Conservation (phyloP, 2,329 filamentous ascomycete species). For the Pezicula radicicola region DNA sequence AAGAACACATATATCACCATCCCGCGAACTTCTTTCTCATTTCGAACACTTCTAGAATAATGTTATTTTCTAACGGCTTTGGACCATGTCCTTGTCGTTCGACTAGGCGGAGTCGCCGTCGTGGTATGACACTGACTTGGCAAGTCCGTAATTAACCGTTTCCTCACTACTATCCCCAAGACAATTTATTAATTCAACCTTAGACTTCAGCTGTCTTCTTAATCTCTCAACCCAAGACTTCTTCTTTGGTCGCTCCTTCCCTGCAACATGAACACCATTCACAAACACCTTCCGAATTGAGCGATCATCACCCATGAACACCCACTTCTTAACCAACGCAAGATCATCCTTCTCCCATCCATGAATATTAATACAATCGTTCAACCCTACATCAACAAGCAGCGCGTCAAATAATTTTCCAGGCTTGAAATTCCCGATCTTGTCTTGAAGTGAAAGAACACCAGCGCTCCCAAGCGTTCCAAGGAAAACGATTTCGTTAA, state of each 20-base stretch:
- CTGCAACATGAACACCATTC: constrained; percentile 1
- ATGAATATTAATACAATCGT: constrained; percentile 2
- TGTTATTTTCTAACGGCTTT: too few relatives aligned
- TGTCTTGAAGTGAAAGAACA: constrained; percentile 54
- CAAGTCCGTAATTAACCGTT: too few relatives aligned
- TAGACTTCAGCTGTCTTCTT: background rate
- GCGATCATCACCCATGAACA: constrained; percentile 3
- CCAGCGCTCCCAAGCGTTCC: constrained; percentile 47
- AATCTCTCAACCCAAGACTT: background rate
- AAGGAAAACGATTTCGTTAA: constrained; percentile 39
- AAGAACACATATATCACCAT: too few relatives aligned
- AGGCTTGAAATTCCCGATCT: constrained; percentile 74
- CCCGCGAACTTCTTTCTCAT: too few relatives aligned
- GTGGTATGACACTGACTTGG: too few relatives aligned
- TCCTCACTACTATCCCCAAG: background rate
- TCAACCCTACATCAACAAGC: constrained; percentile 15
- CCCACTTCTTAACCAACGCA: constrained; percentile 2
- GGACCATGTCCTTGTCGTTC: too few relatives aligned
- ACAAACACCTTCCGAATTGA: constrained; percentile 3
- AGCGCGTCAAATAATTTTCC: constrained; percentile 90
- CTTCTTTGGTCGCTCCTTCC: background rate
- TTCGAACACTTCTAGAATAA: too few relatives aligned
- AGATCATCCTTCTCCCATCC: constrained; percentile 3
- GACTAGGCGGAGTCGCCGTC: too few relatives aligned
- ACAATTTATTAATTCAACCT: background rate